Evolutionary conservation across 1,139 yeast species (phyloP), one percentile per base, ranked within the genome.

Genomic region (Candida dubliniensis): DNA sequence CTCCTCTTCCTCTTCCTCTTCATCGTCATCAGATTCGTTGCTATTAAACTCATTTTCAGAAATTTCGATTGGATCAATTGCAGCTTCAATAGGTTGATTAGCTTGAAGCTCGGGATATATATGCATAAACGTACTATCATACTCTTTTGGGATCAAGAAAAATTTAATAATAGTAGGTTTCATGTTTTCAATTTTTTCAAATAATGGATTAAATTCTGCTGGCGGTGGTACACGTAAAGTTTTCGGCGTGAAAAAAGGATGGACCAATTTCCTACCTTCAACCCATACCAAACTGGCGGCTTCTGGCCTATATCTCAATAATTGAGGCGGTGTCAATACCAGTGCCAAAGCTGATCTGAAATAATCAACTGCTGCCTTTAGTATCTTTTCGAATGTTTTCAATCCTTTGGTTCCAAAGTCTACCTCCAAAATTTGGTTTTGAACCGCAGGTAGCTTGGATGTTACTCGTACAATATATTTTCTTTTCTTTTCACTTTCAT

Each of bases 211-310:
- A 35, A 54, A 52, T 0, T 53, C 44, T 1, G 48, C 48, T 1
- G 66, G 66, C 0, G 69, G 70, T 1, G 60, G 61, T 5, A 74
- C 66, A 26, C 77, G 59, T 32, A 74, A 58, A 0, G 77, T 70
- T 45, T 69, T 63, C 2, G 77, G 77, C 35, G 69, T 69, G 54
- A 61, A 72, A 45, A 71, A 70, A 3, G 67, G 60, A 44, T 69
- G 69, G 39, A 74, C 58, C 41, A 72, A 71, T 49, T 61, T 62
- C 44, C 61, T 63, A 0, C 77, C 77, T 39, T 70, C 74, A 3
- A 72, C 57, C 78, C 78, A 74, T 3, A 71, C 60, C 39, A 74
- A 56, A 1, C 63, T 51, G 2, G 63, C 56, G 3, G 54, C 38
- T 2, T 50, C 48, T 11, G 48, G 40, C 29, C 49, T 26, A 41